Conservation (phyloP, 176 grass and related monocot species). For the Phyllostachys edulis region DNA sequence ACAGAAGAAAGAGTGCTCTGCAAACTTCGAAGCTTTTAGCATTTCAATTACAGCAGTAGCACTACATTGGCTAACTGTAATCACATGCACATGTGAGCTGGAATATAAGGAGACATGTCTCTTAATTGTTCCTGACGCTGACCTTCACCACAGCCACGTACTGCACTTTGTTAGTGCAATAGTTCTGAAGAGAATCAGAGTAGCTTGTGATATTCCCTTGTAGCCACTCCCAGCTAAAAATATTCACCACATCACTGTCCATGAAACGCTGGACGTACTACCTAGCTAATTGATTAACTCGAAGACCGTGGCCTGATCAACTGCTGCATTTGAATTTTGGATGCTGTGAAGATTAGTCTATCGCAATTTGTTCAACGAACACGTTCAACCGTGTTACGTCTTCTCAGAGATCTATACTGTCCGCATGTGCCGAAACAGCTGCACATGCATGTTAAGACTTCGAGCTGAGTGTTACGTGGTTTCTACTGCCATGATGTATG, state of each 20-base stretch:
- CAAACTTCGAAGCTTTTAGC: neutral
- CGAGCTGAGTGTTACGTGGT: neutral
- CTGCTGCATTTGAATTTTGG: neutral
- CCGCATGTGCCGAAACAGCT: neutral
- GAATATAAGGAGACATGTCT: neutral
- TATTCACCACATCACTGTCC: neutral
- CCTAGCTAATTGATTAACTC: neutral
- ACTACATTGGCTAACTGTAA: neutral
- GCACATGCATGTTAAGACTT: slow-evolving; percentile 36
- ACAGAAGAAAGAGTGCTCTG: neutral
- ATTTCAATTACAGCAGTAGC: neutral
- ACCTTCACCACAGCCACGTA: slow-evolving; percentile 2
- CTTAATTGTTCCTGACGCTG: neutral
- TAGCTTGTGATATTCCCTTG: neutral
- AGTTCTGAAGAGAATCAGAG: neutral
- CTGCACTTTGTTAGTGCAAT: neutral
- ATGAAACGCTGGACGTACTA: neutral
- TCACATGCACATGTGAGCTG: neutral
- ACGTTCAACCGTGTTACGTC: slow-evolving; percentile 1
- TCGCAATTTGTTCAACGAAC: slow-evolving; percentile 22
- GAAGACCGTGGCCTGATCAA: neutral
- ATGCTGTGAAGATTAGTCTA: slow-evolving; percentile 19
- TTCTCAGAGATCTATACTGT: slow-evolving; percentile 22
- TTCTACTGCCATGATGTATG: slow-evolving; percentile 19
- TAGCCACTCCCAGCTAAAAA: neutral